phyloP scores from a whole-genome alignment of 768 basidiomycete genomes.

The Pisolithus marmoratus region DNA sequence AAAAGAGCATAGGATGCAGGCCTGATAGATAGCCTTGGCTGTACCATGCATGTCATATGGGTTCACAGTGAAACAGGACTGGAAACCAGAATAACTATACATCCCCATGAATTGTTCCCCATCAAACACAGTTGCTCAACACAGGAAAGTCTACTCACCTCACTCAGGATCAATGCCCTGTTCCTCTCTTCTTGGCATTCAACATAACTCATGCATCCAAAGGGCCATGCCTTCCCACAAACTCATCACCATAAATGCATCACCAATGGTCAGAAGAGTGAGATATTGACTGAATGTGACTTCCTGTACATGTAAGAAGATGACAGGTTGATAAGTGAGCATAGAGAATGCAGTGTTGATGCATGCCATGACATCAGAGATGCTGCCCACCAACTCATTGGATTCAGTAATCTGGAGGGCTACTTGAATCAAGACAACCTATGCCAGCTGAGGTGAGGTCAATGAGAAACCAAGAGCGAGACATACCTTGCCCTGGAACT shows the following conservation, averaged over 20 bases:
- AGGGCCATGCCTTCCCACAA: constrained; percentile 87
- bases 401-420: too few species aligned
- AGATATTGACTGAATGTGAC: constrained; percentile 86
- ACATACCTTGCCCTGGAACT: constrained; percentile 67
- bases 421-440: too few species aligned
- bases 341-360: too few species aligned
- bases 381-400: too few species aligned
- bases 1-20: background rate
- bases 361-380: too few species aligned
- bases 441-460: too few species aligned
- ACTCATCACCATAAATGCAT: constrained; percentile 81
- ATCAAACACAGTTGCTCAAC: background rate
- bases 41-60: constrained; percentile 82
- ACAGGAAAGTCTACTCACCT: too few species aligned
- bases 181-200: constrained; percentile 72
- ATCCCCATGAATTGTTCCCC: constrained; percentile 68
- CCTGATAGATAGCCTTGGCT: constrained; percentile 62
- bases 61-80: constrained; percentile 81
- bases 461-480: background rate
- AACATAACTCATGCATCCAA: constrained; percentile 73
- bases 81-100: constrained; percentile 82
- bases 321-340: too few species aligned
- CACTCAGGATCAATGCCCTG: constrained; percentile 72
- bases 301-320: too few species aligned
- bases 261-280: constrained; percentile 73